Percentiles rank a stretch among this genome's conserved stretches.
Evolutionary conservation across 2,329 filamentous ascomycete species (phyloP).

Genomic region (Monosporascus sp.): DNA sequence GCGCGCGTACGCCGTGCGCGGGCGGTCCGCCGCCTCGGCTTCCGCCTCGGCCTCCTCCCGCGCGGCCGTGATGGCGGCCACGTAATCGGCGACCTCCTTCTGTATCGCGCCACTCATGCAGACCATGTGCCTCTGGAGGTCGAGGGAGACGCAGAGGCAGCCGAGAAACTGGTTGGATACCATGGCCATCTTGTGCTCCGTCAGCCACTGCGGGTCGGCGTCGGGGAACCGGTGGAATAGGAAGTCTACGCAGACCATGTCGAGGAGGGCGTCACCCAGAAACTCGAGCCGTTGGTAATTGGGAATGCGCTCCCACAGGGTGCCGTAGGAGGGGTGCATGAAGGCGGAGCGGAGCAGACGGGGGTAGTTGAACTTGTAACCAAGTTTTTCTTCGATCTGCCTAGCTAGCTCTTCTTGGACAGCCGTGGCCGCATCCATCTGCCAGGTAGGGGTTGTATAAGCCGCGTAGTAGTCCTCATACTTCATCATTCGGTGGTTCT

Average conservation of each 20-base stretch:
- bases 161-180: conserved; percentile 93
- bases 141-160: conserved; percentile 71
- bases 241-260: conserved; percentile 62
- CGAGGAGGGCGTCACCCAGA: conserved; percentile 72
- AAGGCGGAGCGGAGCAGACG: conserved; percentile 79
- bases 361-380: conserved; percentile 66
- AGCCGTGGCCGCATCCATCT: conserved; percentile 55
- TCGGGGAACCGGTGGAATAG: conserved; percentile 72
- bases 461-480: conserved; percentile 70
- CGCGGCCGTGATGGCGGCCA: conserved; percentile 51
- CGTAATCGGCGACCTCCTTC: conserved; percentile 47
- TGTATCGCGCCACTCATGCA: conserved; percentile 42
- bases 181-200: conserved; percentile 99
- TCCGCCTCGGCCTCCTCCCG: conserved; percentile 31
- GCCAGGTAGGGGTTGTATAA: conserved; percentile 69
- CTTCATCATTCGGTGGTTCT: conserved; percentile 61
- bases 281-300: conserved; percentile 91
- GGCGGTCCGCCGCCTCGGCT: conserved; percentile 32
- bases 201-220: conserved; percentile 92
- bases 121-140: conserved; percentile 69
- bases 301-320: conserved; percentile 70
- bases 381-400: conserved; percentile 53
- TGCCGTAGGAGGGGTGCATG: conserved; percentile 77
- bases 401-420: conserved; percentile 63
- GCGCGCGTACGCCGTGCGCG: conserved; percentile 37